phyloP scores from a whole-genome alignment of 345 rosid genomes.

The Noccaea bulbosa region DNA sequence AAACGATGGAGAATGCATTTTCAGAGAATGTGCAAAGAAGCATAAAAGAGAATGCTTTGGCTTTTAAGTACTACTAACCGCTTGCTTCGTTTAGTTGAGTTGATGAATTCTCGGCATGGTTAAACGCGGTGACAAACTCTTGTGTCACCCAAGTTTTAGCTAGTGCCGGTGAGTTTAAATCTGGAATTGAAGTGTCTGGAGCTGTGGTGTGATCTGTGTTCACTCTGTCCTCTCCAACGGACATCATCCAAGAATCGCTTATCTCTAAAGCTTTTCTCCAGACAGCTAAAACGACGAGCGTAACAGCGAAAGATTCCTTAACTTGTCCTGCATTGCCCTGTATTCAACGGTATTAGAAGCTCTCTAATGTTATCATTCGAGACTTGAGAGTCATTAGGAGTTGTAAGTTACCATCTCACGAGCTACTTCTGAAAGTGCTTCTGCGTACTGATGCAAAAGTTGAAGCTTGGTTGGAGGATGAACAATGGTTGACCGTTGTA shows the following conservation, averaged over 20 bases:
- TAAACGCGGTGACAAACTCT: constrained; percentile 60
- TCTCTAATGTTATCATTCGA: constrained; percentile 12
- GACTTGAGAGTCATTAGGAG: neutral
- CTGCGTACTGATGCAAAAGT: constrained; percentile 57
- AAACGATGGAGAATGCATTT: constrained; percentile 20
- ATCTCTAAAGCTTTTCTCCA: constrained; percentile 70
- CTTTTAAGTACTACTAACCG: constrained; percentile 52
- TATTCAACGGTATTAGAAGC: constrained; percentile 22
- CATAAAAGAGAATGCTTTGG: neutral
- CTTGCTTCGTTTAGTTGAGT: constrained; percentile 51
- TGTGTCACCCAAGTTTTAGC: constrained; percentile 59
- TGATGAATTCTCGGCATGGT: constrained; percentile 67
- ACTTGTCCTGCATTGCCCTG: constrained; percentile 64
- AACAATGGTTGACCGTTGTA: constrained; percentile 53
- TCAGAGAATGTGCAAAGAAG: constrained; percentile 20
- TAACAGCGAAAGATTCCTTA: constrained; percentile 71
- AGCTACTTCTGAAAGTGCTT: constrained; percentile 60
- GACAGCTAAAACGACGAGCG: constrained; percentile 67
- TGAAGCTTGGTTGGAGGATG: constrained; percentile 68
- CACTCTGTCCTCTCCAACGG: constrained; percentile 43
- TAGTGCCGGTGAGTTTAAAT: constrained; percentile 50
- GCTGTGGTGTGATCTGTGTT: constrained; percentile 35
- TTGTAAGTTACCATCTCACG: constrained; percentile 59
- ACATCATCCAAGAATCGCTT: constrained; percentile 57
- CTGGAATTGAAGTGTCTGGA: constrained; percentile 38